Evolutionary conservation across 108 stramenopile species (phyloP), one percentile per base, ranked within the genome.

Genomic region (Parmales sp.): DNA sequence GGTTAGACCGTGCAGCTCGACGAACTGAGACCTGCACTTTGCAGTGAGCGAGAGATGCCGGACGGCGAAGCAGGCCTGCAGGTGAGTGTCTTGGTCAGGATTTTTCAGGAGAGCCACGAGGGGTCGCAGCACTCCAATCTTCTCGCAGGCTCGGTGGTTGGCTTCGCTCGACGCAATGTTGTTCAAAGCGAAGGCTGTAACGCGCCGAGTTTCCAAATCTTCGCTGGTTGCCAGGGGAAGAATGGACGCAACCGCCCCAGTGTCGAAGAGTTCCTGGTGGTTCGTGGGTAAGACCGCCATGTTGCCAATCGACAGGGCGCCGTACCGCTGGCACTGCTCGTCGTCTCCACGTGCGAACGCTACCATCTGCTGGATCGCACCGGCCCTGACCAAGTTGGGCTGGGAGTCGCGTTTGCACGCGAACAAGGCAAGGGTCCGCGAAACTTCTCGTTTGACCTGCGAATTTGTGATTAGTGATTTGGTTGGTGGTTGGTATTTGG

Each of bases 321-420:
- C 82, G 49, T 69, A 85, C 3, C 90, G 80, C 71, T 78, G 60
- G 63, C 79, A 74, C 8, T 65, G 54, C 38, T 25, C 45, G 66
- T 89, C 86, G 20, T 64, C 71, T n/a, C 80, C 77, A 28, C 74
- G 66, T 66, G 81, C 46, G 29, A 86, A 74, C 43, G 76, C 45
- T 5, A 86, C 68, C 49, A 90, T 79, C 34, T 74, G 81, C 20
- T 60, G 51, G 26, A 86, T 79, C 20, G 84, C 82, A 23, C 82
- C 64, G 19, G 54, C 38, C 9, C 48, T 34, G 7, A 89, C 72
- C 16, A 90, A 75, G 26, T 79, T 63, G 5, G 45, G 46, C 66
- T 90, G 90, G 16, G 80, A 82, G 45, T 86, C 83, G 39, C 74
- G 68, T 41, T 85, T 88, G 38, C 86, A 81, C 26, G 86, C 82